Base-by-base conservation (phyloP, 192 early-diverging fungal genomes). In the Fimicolochytrium jonesii region DNA sequence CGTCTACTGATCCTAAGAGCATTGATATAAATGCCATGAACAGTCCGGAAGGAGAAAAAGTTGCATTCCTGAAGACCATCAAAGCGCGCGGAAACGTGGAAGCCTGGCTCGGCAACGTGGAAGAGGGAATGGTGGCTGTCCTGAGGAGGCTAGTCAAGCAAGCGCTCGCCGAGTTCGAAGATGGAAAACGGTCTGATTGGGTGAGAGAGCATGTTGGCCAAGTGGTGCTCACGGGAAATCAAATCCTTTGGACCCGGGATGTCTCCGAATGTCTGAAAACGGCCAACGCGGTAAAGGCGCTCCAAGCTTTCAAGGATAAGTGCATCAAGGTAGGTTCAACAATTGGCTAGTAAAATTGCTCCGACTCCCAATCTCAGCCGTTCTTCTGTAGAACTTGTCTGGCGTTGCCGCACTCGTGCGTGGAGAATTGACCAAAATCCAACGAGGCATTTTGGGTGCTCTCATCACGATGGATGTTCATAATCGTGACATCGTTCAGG, bases 1-100 rank as follows among this genome's bases (percentile, higher is more conserved):
- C 70, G 10, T 77, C 73, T 0, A 53, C 53, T 34, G 82, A 84
- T 52, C 69, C 77, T n/a, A 84, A 82, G 49, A 76, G 70, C 48
- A 79, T 81, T 30, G 82, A 84, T 46, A 84, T 84, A 46, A 55
- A 56, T 23, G 82, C 75, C 9, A 84, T 84, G 82, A 51, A 74
- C 34, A 72, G 69, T 43, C 82, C 82, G 0, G 82, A 84, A 59
- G 82, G 82, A 7, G 82, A 84, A 46, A 47, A 70, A 4, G 82
- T 84, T 1, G 51, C 67, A 22, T 84, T 84, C 43, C 42, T 67
- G n/a, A 84, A 84, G 58, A 76, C 73, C 28, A 74, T 84, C 45
- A 84, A 84, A 56, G 82, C 82, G n/a, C 60, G 82, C 50, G 82
- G 82, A 28, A 84, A 84, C 56, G 82, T 84, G n/a, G 82, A 84